Percentiles rank a stretch among this genome's conserved stretches.
Conservation (phyloP, 805 yeast species). For the Metschnikowia drakensbergensis region DNA sequence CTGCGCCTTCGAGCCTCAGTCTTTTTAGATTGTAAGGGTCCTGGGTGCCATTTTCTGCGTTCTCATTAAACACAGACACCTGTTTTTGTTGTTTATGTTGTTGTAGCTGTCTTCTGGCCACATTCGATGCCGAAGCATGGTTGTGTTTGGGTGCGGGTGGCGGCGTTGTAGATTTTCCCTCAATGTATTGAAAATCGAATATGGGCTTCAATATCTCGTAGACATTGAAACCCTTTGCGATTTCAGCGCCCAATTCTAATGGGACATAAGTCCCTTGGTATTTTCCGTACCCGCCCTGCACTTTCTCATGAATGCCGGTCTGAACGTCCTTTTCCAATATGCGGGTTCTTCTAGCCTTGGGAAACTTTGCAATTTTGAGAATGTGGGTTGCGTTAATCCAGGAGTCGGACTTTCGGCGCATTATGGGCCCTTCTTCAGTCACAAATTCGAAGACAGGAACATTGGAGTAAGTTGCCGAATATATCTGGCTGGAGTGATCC, state of each 20-base stretch:
- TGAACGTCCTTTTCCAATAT: constrained; percentile 61
- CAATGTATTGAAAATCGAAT: constrained; percentile 53
- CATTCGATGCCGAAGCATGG: constrained; percentile 44
- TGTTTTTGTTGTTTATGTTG: constrained; percentile 13
- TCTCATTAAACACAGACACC: constrained; percentile 5
- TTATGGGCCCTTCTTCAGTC: constrained; percentile 64
- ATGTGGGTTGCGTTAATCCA: constrained; percentile 73
- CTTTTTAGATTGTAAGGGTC: neutral
- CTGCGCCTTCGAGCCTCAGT: neutral
- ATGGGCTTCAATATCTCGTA: constrained; percentile 58
- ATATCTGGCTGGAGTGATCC: constrained; percentile 32
- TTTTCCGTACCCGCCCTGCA: constrained; percentile 72
- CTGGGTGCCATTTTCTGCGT: neutral
- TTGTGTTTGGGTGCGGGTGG: constrained; percentile 47
- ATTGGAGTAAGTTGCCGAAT: constrained; percentile 72
- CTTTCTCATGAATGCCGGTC: constrained; percentile 63
- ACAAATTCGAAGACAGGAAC: constrained; percentile 68
- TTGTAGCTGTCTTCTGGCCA: constrained; percentile 29
- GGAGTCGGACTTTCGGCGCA: constrained; percentile 61
- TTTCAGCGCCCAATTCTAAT: constrained; percentile 36
- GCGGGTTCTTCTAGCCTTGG: constrained; percentile 59
- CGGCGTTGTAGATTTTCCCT: constrained; percentile 40
- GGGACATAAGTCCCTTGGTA: constrained; percentile 54
- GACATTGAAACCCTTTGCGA: constrained; percentile 39
- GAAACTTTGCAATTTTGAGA: constrained; percentile 63